Evolutionary conservation across 2,329 filamentous ascomycete genomes (phyloP), one percentile per base, ranked within the genome.

Genomic region (Arachnomyces sp.): DNA sequence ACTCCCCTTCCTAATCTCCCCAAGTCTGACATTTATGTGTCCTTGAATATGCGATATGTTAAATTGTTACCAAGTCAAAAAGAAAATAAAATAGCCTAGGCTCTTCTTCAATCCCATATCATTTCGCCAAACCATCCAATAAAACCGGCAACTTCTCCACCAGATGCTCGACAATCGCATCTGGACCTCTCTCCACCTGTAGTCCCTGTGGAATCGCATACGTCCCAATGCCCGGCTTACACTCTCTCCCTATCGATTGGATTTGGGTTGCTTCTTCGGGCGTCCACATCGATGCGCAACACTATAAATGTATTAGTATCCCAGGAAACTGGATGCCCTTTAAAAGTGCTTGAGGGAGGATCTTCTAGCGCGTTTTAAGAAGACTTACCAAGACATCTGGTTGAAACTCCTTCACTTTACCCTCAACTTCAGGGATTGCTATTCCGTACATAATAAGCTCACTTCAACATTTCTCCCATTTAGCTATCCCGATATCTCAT

Each of bases 211-310:
- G 64, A 35, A 67, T 65, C 11, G 63, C 65, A 44, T 68, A 62
- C 28, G 63, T 55, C 52, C 63, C 66, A 51, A 67, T 65, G 34
- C 55, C 51, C 4, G 64, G 63, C 15, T 53, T 56, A 44, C 62
- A 56, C 15, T 54, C 56, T 13, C 54, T 52, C 14, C 61, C 65
- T 14, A 60, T 66, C 6, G 53, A 45, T 31, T 64, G 60, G 34
- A 68, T 66, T 30, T 56, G 48, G 7, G 52, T 47, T 11, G 62
- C 59, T 52, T 68, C 50, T 31, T 66, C 61, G 2, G 54, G 56
- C 25, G 68, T 67, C 73, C 73, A 76, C 73, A 76, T 76, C 3
- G 72, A 81, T 2, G 79, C 78, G 38, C 72, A 77, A 62, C 79
- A 80, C 74, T 80, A 43, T 6, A 34, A 25, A n/a, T 13, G 18